These are phyloP conservation scores for Scalesia atractyloides DNA, from an alignment of 129 eudicot species.

Conservation along the genomic window DNA sequence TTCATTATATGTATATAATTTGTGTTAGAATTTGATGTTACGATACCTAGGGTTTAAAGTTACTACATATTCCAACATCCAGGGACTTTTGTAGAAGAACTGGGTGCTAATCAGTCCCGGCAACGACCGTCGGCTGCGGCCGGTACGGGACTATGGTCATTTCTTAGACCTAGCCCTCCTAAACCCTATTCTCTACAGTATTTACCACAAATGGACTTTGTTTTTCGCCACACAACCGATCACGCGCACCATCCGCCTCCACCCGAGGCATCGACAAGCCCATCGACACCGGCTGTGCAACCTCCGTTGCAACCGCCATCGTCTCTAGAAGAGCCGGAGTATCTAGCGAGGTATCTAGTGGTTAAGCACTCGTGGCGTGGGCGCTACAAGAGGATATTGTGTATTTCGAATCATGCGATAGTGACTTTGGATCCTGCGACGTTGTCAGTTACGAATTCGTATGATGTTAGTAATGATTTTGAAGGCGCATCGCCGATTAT, in stretches of 20 bases:
- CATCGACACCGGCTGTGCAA: constrained; percentile 39
- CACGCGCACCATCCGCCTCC: constrained; percentile 37
- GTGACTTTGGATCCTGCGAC: constrained; percentile 78
- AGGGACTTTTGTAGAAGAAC: constrained; percentile 48
- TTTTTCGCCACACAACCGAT: constrained; percentile 57
- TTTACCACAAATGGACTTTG: constrained; percentile 90
- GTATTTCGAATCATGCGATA: constrained; percentile 57
- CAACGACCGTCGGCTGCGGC: constrained; percentile 80
- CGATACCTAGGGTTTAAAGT: constrained; percentile 16
- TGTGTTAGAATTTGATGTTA: not conserved
- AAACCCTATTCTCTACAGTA: constrained; percentile 66
- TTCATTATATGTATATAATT: constrained; percentile 5
- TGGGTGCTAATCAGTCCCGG: constrained; percentile 99
- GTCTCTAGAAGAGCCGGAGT: constrained; percentile 81
- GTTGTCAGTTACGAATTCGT: constrained; percentile 74
- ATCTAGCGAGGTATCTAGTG: constrained; percentile 73
- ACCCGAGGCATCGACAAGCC: constrained; percentile 37
- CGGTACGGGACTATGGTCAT: constrained; percentile 71
- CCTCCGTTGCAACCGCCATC: constrained; percentile 38
- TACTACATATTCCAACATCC: not conserved
- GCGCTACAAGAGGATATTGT: constrained; percentile 84
- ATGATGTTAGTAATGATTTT: constrained; percentile 69
- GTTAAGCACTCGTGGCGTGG: constrained; percentile 98
- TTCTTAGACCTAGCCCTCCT: constrained; percentile 69
- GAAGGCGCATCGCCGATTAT: constrained; percentile 75